phyloP scores from a whole-genome alignment of 768 basidiomycete species.

The Paxillus rubicundulus region DNA sequence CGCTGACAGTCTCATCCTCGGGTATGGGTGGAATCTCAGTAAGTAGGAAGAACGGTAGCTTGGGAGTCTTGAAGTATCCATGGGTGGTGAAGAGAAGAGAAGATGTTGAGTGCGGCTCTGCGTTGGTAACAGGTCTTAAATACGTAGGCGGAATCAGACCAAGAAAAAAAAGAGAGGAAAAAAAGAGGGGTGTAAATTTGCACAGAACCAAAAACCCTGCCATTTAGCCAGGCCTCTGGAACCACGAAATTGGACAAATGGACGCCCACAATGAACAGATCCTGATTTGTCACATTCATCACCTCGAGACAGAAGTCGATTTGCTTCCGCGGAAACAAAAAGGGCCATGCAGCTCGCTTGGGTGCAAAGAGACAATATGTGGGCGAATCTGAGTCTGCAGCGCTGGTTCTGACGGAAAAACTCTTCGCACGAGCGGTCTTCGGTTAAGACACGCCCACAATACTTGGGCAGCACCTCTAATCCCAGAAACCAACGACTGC shows the following conservation, averaged over 20 bases:
- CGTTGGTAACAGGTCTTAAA: background rate
- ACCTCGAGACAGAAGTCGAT: background rate
- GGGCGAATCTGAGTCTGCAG: too few relatives aligned
- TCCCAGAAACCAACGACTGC: too few relatives aligned
- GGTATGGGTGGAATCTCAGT: slow-evolving; percentile 13
- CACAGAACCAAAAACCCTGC: slow-evolving; percentile 2
- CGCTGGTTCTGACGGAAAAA: too few relatives aligned
- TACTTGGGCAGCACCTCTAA: too few relatives aligned
- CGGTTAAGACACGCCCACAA: too few relatives aligned
- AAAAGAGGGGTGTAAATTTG: background rate
- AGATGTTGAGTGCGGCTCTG: background rate
- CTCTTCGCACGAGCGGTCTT: too few relatives aligned
- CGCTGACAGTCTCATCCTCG: slow-evolving; percentile 3
- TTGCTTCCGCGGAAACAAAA: slow-evolving; percentile 8
- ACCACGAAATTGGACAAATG: background rate
- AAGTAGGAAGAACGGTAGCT: slow-evolving; percentile 9
- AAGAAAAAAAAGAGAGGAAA: background rate
- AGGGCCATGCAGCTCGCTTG: background rate
- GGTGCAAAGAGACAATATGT: background rate
- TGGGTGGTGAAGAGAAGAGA: background rate
- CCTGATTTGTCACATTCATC: background rate
- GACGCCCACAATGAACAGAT: background rate
- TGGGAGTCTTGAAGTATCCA: slow-evolving; percentile 1
- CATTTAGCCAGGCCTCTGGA: slow-evolving; percentile 4
- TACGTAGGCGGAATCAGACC: background rate